Conservation (phyloP, 345 rosid genomes). For the Draba incana region DNA sequence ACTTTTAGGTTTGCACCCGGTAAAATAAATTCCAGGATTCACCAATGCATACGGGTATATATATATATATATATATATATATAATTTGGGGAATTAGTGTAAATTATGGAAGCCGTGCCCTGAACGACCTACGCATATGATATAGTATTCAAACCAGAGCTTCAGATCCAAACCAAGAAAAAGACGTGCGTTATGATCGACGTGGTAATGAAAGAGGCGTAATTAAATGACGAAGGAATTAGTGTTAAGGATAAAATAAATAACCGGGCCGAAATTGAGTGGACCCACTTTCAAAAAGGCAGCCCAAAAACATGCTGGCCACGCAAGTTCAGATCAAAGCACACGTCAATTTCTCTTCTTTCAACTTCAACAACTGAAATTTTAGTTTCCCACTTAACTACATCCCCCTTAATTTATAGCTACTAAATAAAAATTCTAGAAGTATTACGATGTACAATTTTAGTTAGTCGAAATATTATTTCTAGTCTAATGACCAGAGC, state of each 20-base stretch:
- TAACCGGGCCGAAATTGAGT: slow-evolving; percentile 25
- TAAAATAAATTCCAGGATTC: no score
- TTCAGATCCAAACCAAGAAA: slow-evolving; percentile 44
- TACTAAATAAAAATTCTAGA: no score
- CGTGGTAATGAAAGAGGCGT: slow-evolving; percentile 25
- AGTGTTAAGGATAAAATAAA: slow-evolving; percentile 8
- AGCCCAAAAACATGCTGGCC: slow-evolving; percentile 38
- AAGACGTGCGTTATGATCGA: slow-evolving; percentile 25
- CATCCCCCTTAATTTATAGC: neutral
- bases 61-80: no score
- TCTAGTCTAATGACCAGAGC: neutral
- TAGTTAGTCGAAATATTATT: neutral
- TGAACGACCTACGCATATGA: no score
- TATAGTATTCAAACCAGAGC: no score
- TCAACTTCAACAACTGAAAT: slow-evolving; percentile 2
- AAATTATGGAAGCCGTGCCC: no score
- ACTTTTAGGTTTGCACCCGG: no score
- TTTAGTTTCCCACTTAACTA: slow-evolving; percentile 16
- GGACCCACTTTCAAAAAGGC: slow-evolving; percentile 34
- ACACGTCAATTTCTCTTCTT: slow-evolving; percentile 33
- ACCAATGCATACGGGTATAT: no score
- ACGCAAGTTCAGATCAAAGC: slow-evolving; percentile 26
- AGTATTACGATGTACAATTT: neutral
- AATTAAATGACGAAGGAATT: neutral
- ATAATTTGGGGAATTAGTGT: no score